Conservation (phyloP, 2,329 filamentous ascomycete species). For the Aciculosporium take region DNA sequence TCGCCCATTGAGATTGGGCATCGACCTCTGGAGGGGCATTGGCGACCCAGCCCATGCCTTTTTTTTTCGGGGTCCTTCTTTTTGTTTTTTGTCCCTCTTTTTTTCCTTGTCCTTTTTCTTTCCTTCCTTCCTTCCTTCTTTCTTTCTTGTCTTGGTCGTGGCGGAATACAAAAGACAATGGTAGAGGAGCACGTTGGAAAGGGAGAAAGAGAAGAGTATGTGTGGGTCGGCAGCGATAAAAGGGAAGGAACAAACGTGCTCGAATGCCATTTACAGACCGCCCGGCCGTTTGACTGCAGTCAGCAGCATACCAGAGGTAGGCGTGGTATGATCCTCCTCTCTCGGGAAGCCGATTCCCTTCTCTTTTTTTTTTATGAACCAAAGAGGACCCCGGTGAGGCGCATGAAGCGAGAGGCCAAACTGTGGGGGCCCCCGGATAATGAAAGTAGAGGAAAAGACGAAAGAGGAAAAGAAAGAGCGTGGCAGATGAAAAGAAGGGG, state of each 20-base stretch:
- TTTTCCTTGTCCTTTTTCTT: not conserved
- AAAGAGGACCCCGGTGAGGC: too few species aligned
- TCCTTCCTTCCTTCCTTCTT: not conserved
- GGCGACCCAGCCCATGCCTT: constrained; percentile 34
- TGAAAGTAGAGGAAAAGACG: not conserved
- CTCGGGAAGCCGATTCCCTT: too few species aligned
- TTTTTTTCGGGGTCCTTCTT: not conserved
- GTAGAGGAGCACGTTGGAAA: not conserved
- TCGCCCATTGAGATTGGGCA: constrained; percentile 30
- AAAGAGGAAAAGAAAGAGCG: not conserved
- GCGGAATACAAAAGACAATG: too few species aligned
- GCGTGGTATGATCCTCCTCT: too few species aligned
- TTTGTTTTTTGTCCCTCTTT: not conserved
- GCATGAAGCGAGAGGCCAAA: not conserved
- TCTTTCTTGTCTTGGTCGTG: not conserved
- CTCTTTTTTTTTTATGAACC: not conserved
- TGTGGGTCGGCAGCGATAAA: not conserved
- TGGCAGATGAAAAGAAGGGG: not conserved
- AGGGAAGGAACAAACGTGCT: not conserved
- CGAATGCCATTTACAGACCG: too few species aligned
- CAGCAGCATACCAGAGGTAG: too few species aligned
- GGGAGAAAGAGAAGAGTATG: not conserved
- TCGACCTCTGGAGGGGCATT: constrained; percentile 34
- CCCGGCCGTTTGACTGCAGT: too few species aligned
- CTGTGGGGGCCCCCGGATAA: not conserved